Base-by-base conservation (phyloP, 176 grass and related monocot genomes). In the Rhynchospora breviuscula region DNA sequence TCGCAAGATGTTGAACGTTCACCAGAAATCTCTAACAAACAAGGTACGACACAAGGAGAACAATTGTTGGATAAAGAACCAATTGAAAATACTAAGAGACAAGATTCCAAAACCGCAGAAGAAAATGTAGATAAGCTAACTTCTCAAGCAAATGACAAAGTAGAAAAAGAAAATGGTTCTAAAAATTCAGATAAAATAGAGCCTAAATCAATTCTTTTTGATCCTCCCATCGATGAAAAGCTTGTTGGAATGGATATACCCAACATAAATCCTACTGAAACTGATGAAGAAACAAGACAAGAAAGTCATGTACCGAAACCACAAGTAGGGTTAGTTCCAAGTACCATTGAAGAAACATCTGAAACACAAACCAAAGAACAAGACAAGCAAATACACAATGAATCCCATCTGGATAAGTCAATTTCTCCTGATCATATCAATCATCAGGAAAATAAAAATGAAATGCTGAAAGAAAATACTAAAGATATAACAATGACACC, bases 21-120 rank as follows among this genome's bases (percentile, higher is more conserved):
- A 68, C 49, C 51, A 0, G 62, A 86, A 73, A 68, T 82, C 65
- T 53, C 85, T 10, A 77, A 75, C 21, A 46, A 75, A 75, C 90
- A 17, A 9, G 76, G 6, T 54, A 82, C 47, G 15, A 43, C 1
- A 21, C 85, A 57, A 46, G 76, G 15, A 75, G 86, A 18, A 71
- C 65, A 86, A 52, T 79, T 22, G 59, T 60, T 18, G 0, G 6
- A 31, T 29, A 81, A 76, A 12, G 68, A 75, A 63, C 21, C 65
- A 11, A 51, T 74, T 19, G 69, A 89, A 33, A 40, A 5, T 40
- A 87, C 79, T 10, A 66, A 68, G 31, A 31, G 8, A 17, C 67
- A 71, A 58, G 53, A 79, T 43, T 29, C 81, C 48, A 70, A 59
- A 68, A 51, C 73, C 48, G 33, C 29, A 63, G 22, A 83, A 44